Evolutionary conservation across 2,329 filamentous ascomycete genomes (phyloP).

Genomic region (Monilinia aucupariae): DNA sequence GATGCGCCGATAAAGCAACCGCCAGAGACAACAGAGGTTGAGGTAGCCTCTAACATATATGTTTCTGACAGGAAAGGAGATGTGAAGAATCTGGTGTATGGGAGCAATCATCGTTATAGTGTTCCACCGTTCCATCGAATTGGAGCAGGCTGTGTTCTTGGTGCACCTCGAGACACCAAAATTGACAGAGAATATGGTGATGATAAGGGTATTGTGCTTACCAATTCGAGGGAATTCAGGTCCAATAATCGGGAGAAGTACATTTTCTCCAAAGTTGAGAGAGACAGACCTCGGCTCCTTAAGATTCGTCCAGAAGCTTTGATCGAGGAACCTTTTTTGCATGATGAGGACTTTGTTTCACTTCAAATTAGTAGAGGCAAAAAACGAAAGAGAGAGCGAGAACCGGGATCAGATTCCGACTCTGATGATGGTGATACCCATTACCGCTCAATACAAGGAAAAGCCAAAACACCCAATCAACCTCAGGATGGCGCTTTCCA

Average conservation of each 20-base stretch:
- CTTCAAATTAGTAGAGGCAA: conserved; percentile 37
- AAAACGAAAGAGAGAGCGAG: conserved; percentile 31
- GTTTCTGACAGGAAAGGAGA: conserved; percentile 72
- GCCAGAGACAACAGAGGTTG: not conserved
- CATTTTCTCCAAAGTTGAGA: conserved; percentile 42
- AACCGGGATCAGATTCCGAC: conserved; percentile 35
- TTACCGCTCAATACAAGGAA: conserved; percentile 62
- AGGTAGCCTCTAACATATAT: conserved; percentile 41
- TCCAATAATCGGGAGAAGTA: conserved; percentile 39
- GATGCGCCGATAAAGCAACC: conserved; percentile 11
- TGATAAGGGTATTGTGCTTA: conserved; percentile 48
- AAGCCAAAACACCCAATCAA: conserved; percentile 44
- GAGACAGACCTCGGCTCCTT: conserved; percentile 39
- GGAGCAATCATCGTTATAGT: conserved; percentile 63
- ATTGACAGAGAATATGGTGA: conserved; percentile 57
- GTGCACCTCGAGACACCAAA: conserved; percentile 51
- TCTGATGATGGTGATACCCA: conserved; percentile 47
- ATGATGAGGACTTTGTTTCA: conserved; percentile 45
- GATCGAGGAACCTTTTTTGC: conserved; percentile 23
- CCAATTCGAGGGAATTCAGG: conserved; percentile 37
- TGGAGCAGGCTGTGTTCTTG: conserved; percentile 66
- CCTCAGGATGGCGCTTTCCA: conserved; percentile 36
- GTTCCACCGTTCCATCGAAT: conserved; percentile 66
- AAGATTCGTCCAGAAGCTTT: conserved; percentile 37
- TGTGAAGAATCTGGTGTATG: conserved; percentile 67